Percentiles rank a stretch among this genome's conserved stretches.
Conservation (phyloP, 306 rosid genomes). For the Clitoria ternatea region DNA sequence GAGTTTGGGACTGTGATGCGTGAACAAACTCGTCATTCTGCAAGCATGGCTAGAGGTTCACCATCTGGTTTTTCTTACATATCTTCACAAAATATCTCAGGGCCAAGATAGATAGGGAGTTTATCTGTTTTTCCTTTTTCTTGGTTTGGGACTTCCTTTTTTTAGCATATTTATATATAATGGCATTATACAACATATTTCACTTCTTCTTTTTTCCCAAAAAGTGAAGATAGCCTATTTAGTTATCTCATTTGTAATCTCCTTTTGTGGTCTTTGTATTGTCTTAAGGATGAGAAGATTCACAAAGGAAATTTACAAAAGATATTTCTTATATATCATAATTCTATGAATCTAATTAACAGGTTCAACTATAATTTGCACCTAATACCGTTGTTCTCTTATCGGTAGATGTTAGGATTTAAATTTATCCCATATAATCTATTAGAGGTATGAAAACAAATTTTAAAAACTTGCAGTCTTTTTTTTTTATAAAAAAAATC, state of each 20-base stretch:
- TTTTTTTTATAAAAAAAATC: too few relatives aligned
- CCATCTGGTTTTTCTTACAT: slow-evolving; percentile 46
- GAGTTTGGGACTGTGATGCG: slow-evolving; percentile 17
- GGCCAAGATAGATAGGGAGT: slow-evolving; percentile 85
- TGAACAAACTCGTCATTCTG: slow-evolving; percentile 34
- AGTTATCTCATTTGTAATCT: background rate
- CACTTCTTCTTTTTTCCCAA: too few relatives aligned
- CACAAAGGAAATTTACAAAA: too few relatives aligned
- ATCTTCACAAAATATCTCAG: slow-evolving; percentile 79
- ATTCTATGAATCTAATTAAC: too few relatives aligned
- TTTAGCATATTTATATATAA: background rate
- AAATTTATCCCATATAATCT: too few relatives aligned
- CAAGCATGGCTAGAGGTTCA: slow-evolving; percentile 29
- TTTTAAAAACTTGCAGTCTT: too few relatives aligned
- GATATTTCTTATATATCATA: too few relatives aligned
- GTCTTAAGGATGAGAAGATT: background rate
- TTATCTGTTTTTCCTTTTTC: background rate
- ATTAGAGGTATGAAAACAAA: too few relatives aligned
- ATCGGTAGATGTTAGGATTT: too few relatives aligned
- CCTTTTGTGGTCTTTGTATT: background rate
- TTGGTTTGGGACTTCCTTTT: background rate
- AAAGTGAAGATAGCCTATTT: background rate
- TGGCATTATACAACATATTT: background rate
- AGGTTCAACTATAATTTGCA: too few relatives aligned
- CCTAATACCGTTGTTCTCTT: too few relatives aligned